Evolutionary conservation across 1,284 basidiomycete species (phyloP).

Genomic region (Fomitopsis palustris): DNA sequence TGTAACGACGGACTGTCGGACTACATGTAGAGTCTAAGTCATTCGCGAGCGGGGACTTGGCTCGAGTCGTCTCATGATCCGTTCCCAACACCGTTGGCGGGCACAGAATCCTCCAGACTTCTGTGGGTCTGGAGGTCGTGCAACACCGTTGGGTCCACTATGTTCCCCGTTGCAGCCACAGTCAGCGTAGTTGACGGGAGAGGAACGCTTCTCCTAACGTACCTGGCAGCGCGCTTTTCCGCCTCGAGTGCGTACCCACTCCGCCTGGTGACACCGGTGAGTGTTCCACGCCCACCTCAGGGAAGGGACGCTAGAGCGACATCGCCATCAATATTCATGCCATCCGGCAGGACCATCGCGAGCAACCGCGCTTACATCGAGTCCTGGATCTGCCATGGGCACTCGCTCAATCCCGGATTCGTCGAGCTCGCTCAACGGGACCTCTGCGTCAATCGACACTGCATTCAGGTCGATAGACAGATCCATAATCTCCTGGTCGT

Average conservation of each 20-base stretch:
- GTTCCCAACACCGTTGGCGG: slow-evolving; percentile 12
- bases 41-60: not conserved
- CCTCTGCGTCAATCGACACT: slow-evolving; percentile 76
- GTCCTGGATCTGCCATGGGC: slow-evolving; percentile 84
- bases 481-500: slow-evolving; percentile 83
- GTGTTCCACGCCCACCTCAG: slow-evolving; percentile 52
- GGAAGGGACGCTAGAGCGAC: slow-evolving; percentile 52
- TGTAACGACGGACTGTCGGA: not conserved
- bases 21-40: not conserved
- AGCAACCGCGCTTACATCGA: slow-evolving; percentile 63
- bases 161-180: slow-evolving; percentile 14
- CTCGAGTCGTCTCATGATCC: slow-evolving; percentile 8
- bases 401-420: slow-evolving; percentile 83
- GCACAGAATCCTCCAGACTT: slow-evolving; percentile 63
- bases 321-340: slow-evolving; percentile 19
- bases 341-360: slow-evolving; percentile 12
- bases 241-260: slow-evolving; percentile 68
- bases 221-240: slow-evolving; percentile 87
- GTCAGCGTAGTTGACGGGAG: slow-evolving; percentile 7
- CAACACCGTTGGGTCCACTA: slow-evolving; percentile 85
- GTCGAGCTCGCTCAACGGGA: slow-evolving; percentile 66
- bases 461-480: slow-evolving; percentile 85
- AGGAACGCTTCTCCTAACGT: slow-evolving; percentile 30
- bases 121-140: slow-evolving; percentile 85
- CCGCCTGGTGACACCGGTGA: slow-evolving; percentile 37